Evolutionary conservation across 2,329 filamentous ascomycete genomes (phyloP), one percentile per base, ranked within the genome.

Genomic region (Colletotrichum sp.): DNA sequence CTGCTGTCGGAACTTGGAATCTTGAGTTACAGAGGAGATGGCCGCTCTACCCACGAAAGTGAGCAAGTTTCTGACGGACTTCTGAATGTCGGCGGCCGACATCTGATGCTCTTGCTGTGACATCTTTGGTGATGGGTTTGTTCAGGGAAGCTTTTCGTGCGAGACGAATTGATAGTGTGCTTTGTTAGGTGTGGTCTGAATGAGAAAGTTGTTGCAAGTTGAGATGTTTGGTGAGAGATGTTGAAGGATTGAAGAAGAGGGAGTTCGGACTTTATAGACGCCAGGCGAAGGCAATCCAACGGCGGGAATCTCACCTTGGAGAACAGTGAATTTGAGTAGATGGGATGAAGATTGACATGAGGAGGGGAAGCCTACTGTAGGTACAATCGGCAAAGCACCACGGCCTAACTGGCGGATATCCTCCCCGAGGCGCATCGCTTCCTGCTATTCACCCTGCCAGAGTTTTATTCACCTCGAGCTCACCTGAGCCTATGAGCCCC

Each of bases 401-500:
- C 39, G 1, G 39, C 0, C 18, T 0, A 44, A 44, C 5, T 0
- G 9, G 9, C 39, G 3, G 18, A 6, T n/a, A 0, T 44, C 5
- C 39, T 44, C 9, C 9, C 1, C 9, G 18, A 44, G 18, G 18
- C 18, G 18, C 9, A n/a, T 44, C 39, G 9, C 39, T 44, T 44
- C 5, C 6, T 44, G 9, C 39, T n/a, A 44, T 44, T 44, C 9
- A n/a, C 39, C 39, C 39, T 44, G 18, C 18, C 9, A 6, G 39
- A 44, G 3, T 12, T n/a, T 44, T 44, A n/a, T 12, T 44, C 18
- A 44, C 44, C 6, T 48, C n/a, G n/a, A 48, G 2, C 0, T 48
- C n/a, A 22, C 10, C 44, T 22, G 2, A 0, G 2, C 2, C 10
- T 13, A 6, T 3, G 44, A 13, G 44, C n/a, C 4, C 44, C 44